phyloP scores from a whole-genome alignment of 768 basidiomycete species.

The Kwoniella newhampshirensis region DNA sequence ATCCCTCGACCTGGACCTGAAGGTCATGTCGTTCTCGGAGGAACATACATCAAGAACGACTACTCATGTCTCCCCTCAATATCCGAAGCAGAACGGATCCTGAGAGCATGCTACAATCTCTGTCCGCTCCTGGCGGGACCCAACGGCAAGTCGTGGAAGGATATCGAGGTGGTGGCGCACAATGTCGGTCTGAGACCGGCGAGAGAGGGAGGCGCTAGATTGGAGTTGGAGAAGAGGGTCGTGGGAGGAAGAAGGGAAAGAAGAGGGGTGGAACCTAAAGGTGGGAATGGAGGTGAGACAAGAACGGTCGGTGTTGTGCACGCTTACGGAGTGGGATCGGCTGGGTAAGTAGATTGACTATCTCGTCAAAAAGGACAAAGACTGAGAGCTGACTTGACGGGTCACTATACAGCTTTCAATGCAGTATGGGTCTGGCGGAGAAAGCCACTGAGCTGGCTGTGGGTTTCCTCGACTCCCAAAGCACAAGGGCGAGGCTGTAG shows the following conservation, averaged over 20 bases:
- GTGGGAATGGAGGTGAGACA: conserved; percentile 31
- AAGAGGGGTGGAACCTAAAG: conserved; percentile 23
- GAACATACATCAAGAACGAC: conserved; percentile 58
- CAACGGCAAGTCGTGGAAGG: conserved; percentile 50
- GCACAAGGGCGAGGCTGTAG: background rate
- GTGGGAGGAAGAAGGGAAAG: conserved; percentile 19
- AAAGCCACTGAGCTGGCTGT: conserved; percentile 31
- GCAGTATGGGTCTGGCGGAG: conserved; percentile 44
- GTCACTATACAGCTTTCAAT: conserved; percentile 28
- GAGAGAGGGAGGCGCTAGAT: conserved; percentile 61
- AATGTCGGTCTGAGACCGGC: conserved; percentile 65
- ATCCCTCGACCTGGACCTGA: conserved; percentile 61
- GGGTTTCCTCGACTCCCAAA: conserved; percentile 1
- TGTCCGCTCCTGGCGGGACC: conserved; percentile 56
- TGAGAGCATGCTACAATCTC: conserved; percentile 53
- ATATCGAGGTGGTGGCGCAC: conserved; percentile 59
- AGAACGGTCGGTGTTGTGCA: conserved; percentile 57
- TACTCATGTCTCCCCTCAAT: conserved; percentile 61
- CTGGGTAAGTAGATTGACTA: conserved; percentile 27
- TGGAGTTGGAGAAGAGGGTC: conserved; percentile 58
- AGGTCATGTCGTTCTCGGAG: conserved; percentile 61
- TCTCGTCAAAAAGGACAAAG: background rate
- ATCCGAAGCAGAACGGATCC: conserved; percentile 57
- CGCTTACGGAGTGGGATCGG: conserved; percentile 61
- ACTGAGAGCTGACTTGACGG: background rate